phyloP scores from a whole-genome alignment of 73 alveolate species.

The Tetrahymena thermophila region DNA sequence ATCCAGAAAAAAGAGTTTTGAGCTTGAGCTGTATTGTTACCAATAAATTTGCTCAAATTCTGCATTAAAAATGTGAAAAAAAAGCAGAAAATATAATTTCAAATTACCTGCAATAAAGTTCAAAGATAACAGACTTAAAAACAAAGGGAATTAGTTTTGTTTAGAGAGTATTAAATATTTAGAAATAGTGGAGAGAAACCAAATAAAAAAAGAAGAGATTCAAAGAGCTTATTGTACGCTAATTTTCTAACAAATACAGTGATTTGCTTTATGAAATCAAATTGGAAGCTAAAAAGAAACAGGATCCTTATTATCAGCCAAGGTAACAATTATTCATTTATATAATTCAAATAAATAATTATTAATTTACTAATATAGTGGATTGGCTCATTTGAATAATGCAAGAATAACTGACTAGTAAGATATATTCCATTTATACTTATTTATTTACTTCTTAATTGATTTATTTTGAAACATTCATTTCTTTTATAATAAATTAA shows the following conservation, averaged over 20 bases:
- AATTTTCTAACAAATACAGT: neutral
- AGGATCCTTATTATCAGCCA: neutral
- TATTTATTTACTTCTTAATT: no score
- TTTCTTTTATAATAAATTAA: neutral
- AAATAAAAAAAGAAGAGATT: neutral
- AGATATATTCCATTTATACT: neutral
- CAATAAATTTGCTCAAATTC: neutral
- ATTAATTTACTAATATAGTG: neutral
- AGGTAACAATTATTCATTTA: neutral
- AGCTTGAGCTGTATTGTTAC: neutral
- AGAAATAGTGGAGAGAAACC: neutral
- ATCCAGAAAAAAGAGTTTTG: neutral
- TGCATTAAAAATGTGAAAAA: neutral
- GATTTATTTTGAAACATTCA: neutral
- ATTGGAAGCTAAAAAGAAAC: neutral
- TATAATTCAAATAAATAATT: neutral
- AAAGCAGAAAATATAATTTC: neutral
- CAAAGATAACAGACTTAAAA: neutral
- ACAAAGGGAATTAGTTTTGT: neutral
- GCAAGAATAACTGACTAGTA: neutral
- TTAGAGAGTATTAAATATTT: neutral
- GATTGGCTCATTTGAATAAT: neutral
- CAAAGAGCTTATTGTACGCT: neutral
- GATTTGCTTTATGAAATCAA: neutral
- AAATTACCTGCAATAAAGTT: neutral